Conservation (phyloP, 495 filamentous ascomycete species). For the Aspergillus haitiensis region DNA sequence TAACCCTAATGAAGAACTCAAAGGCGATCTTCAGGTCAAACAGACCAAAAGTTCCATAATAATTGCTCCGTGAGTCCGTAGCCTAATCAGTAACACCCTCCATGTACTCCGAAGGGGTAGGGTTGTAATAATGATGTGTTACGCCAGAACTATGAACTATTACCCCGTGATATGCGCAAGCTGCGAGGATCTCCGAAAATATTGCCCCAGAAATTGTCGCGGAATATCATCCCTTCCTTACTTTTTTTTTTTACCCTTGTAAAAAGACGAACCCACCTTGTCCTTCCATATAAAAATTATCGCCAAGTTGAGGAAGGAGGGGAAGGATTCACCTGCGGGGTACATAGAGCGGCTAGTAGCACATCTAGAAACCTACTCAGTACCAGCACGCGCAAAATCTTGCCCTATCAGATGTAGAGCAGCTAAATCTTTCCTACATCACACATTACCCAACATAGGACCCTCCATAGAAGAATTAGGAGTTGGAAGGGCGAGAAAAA, state of each 20-base stretch:
- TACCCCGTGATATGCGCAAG: not conserved
- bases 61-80: no score
- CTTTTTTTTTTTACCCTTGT: not conserved
- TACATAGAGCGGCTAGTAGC: not conserved
- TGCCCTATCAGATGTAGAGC: not conserved
- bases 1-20: no score
- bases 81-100: no score
- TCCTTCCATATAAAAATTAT: no score
- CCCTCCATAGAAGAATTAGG: no score
- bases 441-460: not conserved
- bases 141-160: no score
- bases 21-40: no score
- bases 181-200: not conserved
- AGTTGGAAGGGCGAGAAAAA: no score
- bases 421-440: not conserved
- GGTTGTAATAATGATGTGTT: not conserved
- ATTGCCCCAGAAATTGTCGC: not conserved
- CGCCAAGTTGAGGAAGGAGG: not conserved
- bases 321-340: not conserved
- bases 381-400: not conserved
- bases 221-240: not conserved
- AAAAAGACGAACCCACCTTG: not conserved
- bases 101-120: not conserved
- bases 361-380: not conserved
- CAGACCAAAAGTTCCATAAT: no score